These are phyloP conservation scores for Arabidopsis lyrata DNA, from an alignment of 441 rosid genomes.

Conservation along the genomic window DNA sequence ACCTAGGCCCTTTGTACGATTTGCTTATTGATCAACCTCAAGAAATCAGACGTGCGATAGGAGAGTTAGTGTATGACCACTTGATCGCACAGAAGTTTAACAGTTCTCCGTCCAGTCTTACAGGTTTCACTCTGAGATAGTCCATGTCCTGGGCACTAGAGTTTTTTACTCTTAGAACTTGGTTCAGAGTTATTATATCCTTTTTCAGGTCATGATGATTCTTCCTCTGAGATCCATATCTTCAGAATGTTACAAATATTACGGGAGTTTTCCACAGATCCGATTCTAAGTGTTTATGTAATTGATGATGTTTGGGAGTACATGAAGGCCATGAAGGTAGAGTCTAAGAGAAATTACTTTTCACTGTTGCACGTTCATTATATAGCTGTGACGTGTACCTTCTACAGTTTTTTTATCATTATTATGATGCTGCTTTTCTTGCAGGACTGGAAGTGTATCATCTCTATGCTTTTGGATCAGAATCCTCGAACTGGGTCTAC, in stretches of 20 bases:
- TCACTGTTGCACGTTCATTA: conserved; percentile 19
- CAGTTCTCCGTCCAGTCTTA: conserved; percentile 68
- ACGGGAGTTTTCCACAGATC: conserved; percentile 95
- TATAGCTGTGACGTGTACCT: conserved; percentile 26
- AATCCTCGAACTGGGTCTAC: conserved; percentile 76
- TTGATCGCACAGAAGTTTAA: conserved; percentile 94
- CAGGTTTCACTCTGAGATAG: conserved; percentile 59
- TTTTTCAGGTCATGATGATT: conserved; percentile 70
- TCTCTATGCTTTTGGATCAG: conserved; percentile 92
- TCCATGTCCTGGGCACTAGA: conserved; percentile 34
- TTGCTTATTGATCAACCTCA: conserved; percentile 97
- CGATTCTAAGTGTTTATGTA: conserved; percentile 85
- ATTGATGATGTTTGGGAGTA: conserved; percentile 99
- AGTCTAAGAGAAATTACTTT: conserved; percentile 20
- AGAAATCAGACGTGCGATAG: conserved; percentile 94
- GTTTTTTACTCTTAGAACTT: conserved; percentile 32
- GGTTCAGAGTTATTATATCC: conserved; percentile 42
- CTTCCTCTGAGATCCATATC: conserved; percentile 82
- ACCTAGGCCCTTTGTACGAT: conserved; percentile 97
- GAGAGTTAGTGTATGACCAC: conserved; percentile 96
- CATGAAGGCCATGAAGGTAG: conserved; percentile 99
- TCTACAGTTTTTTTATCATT: conserved; percentile 14
- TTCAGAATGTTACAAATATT: conserved; percentile 95
- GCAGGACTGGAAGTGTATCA: conserved; percentile 98
- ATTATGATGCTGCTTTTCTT: conserved; percentile 34